Conservation (phyloP, 2,329 filamentous ascomycete genomes). For the Monilinia laxa region DNA sequence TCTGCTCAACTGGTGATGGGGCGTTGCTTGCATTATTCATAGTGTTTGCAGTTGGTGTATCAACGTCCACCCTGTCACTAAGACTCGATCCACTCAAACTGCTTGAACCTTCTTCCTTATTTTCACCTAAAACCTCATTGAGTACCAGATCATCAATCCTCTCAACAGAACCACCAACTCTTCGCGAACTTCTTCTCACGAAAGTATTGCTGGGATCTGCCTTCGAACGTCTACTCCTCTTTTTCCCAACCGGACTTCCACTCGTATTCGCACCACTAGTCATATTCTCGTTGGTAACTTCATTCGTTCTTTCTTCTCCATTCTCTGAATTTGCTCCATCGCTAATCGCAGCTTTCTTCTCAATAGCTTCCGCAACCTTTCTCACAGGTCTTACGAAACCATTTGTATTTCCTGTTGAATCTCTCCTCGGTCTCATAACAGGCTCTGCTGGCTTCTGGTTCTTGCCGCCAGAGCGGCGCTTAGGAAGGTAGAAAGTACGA, state of each 20-base stretch:
- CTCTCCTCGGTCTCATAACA: neutral
- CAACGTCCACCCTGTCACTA: neutral
- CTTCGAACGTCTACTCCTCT: neutral
- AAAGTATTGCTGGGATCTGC: neutral
- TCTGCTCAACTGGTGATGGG: neutral
- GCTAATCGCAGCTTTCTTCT: too few species aligned
- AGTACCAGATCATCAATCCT: neutral
- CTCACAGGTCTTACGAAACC: neutral
- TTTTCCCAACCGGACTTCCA: neutral
- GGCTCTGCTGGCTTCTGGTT: neutral
- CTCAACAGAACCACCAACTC: neutral
- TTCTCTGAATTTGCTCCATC: neutral
- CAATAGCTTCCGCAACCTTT: neutral
- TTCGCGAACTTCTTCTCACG: neutral
- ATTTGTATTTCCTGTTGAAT: neutral
- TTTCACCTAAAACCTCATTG: neutral
- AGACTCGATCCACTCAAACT: neutral
- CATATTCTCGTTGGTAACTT: neutral
- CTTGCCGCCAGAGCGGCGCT: conserved; percentile 3
- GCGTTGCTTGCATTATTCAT: neutral
- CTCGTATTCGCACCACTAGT: too few species aligned
- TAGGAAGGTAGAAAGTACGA: conserved; percentile 2
- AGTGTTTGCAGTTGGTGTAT: neutral
- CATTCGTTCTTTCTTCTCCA: neutral
- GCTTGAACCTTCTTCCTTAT: neutral